Evolutionary conservation across 768 basidiomycete genomes (phyloP).

Genomic region (Russula earlei): DNA sequence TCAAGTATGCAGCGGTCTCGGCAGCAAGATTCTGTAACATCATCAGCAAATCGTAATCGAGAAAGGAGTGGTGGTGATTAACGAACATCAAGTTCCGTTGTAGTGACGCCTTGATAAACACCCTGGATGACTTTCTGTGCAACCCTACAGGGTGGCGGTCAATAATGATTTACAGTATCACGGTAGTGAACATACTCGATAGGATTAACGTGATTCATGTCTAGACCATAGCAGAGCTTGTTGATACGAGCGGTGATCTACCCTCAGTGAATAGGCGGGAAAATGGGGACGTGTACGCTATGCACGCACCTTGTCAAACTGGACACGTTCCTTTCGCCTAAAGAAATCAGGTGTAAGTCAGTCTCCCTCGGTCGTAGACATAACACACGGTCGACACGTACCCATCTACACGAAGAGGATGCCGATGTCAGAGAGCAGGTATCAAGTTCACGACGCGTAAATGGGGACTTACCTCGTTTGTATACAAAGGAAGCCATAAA

Average conservation of each 20-base stretch:
- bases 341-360: conserved; percentile 16
- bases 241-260: conserved; percentile 82
- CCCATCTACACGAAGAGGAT: conserved; percentile 35
- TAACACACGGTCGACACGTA: conserved; percentile 30
- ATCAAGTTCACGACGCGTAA: not conserved
- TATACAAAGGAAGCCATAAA: conserved; percentile 37
- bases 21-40: conserved; percentile 77
- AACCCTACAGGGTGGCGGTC: conserved; percentile 38
- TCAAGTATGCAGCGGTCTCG: conserved; percentile 95
- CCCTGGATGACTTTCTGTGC: conserved; percentile 89
- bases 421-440: conserved; percentile 13
- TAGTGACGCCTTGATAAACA: conserved; percentile 93
- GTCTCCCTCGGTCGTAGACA: not conserved
- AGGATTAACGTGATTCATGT: conserved; percentile 84
- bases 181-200: conserved; percentile 56
- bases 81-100: conserved; percentile 90
- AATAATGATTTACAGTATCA: not conserved
- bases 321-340: conserved; percentile 84
- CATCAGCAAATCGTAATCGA: not conserved
- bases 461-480: conserved; percentile 42
- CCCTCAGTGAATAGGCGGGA: not conserved
- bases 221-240: conserved; percentile 94
- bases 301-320: conserved; percentile 76
- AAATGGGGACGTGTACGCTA: not conserved
- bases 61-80: not conserved